Base-by-base conservation (phyloP, 2,329 filamentous ascomycete species). In the Cytospora piceae region DNA sequence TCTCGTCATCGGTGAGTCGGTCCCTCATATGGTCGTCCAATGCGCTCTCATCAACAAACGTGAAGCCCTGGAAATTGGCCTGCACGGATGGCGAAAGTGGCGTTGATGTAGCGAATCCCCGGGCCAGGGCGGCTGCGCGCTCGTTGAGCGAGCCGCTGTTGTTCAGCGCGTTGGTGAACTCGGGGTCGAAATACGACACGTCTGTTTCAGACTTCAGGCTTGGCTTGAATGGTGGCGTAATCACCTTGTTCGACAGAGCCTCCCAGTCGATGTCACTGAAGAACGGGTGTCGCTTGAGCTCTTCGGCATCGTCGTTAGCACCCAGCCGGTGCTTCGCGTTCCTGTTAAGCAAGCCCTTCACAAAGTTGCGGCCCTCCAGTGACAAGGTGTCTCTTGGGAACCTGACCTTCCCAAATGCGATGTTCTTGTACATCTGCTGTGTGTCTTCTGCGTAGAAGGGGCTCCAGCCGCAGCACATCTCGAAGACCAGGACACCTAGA, bases 341-440 rank as follows among this genome's bases (percentile, higher is more conserved):
- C 74, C 95, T 89, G 81, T 99, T 99, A 63, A 99, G 86, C 68
- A 99, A 81, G 24, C 95, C 95, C 82, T 99, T 99, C 74, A 99
- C 95, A 73, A 99, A 99, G 78, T 97, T 98, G 66, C 95, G 88
- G 66, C 95, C 95, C 77, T 99, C 95, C 51, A 93, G 90, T 68
- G 93, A 97, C 37, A 99, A 82, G 1, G 95, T 96, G 77, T 99
- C 95, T 70, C 94, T 87, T 9, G 95, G 95, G 77, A 99, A 99
- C 68, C 95, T 87, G 65, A 99, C 95, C 77, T 99, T 99, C 75
- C 95, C 95, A 74, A 99, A 99, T 0, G 95, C 95, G 76, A 99
- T 99, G 81, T 99, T 99, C 83, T 99, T 99, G 83, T 99, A 99
- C 95, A 99, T 99, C 77, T 99, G 95, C 78, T 99, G 95, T 0